Evolutionary conservation across 1,139 yeast genomes (phyloP).

Genomic region (Candida sojae): DNA sequence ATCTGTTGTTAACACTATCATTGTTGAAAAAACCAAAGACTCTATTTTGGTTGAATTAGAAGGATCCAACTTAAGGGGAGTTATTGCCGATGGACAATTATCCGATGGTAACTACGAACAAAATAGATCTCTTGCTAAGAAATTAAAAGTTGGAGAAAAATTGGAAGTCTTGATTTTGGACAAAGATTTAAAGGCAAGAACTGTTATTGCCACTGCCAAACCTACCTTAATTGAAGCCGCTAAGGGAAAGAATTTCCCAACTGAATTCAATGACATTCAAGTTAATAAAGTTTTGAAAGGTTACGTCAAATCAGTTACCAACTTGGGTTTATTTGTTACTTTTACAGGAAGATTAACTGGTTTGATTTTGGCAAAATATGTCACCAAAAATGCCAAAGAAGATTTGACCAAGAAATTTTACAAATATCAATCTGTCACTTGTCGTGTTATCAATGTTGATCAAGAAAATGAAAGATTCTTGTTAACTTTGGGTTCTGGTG

Average conservation of each 20-base stretch:
- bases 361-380: slow-evolving; percentile 75
- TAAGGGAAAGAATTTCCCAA: slow-evolving; percentile 54
- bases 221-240: slow-evolving; percentile 69
- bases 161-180: slow-evolving; percentile 67
- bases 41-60: slow-evolving; percentile 66
- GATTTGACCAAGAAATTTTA: slow-evolving; percentile 60
- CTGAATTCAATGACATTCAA: slow-evolving; percentile 57
- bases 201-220: slow-evolving; percentile 66
- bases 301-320: slow-evolving; percentile 74
- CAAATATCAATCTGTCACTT: slow-evolving; percentile 67
- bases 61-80: slow-evolving; percentile 64
- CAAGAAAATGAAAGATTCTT: slow-evolving; percentile 71
- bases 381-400: slow-evolving; percentile 55
- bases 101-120: slow-evolving; percentile 76
- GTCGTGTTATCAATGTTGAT: slow-evolving; percentile 64
- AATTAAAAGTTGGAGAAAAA: slow-evolving; percentile 58
- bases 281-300: slow-evolving; percentile 59
- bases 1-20: slow-evolving; percentile 58
- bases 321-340: slow-evolving; percentile 77
- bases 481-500: slow-evolving; percentile 48
- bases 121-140: slow-evolving; percentile 62
- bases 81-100: slow-evolving; percentile 72
- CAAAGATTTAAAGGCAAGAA: slow-evolving; percentile 60
- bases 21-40: slow-evolving; percentile 77
- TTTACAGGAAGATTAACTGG: slow-evolving; percentile 85